Conservation (phyloP, 192 early-diverging fungal genomes). For the Jimgerdemannia flammicorona region DNA sequence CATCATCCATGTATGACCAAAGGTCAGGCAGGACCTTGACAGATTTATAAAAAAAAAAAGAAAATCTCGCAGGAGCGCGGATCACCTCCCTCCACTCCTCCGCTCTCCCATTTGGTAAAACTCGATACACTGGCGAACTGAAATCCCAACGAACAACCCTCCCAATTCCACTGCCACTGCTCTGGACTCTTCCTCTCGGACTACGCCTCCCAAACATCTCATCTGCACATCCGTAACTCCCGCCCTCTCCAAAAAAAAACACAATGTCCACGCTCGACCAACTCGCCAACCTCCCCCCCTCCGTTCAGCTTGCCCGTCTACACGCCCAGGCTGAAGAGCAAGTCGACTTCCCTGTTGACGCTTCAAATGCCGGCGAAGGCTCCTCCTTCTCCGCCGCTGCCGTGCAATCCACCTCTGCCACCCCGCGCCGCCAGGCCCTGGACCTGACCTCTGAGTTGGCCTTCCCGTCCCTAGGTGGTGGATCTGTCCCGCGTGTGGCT, state of each 20-base stretch:
- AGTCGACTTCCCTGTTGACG: slow-evolving; percentile 21
- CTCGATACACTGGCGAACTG: too few species aligned
- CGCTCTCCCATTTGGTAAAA: too few species aligned
- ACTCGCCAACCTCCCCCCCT: slow-evolving; percentile 16
- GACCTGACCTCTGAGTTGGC: slow-evolving; percentile 62
- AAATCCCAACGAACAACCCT: too few species aligned
- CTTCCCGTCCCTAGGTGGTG: slow-evolving; percentile 72
- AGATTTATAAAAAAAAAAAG: too few species aligned
- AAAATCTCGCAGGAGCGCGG: too few species aligned
- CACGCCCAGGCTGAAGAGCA: slow-evolving; percentile 27
- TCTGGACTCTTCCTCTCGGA: too few species aligned
- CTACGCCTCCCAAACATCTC: too few species aligned
- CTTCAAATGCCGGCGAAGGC: slow-evolving; percentile 2
- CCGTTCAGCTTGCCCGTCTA: slow-evolving; percentile 29
- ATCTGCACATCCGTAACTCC: neutral
- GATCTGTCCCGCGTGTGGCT: slow-evolving; percentile 32
- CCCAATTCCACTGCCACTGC: too few species aligned
- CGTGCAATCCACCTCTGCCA: slow-evolving; percentile 13
- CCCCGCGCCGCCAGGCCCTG: slow-evolving; percentile 14
- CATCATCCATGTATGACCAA: too few species aligned
- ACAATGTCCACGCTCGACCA: neutral
- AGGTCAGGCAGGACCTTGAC: too few species aligned
- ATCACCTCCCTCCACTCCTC: too few species aligned
- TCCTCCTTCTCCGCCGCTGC: slow-evolving; percentile 11
- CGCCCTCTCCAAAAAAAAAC: neutral